phyloP scores from a whole-genome alignment of 2,329 filamentous ascomycete species.

The Allantophomopsis cytisporea region DNA sequence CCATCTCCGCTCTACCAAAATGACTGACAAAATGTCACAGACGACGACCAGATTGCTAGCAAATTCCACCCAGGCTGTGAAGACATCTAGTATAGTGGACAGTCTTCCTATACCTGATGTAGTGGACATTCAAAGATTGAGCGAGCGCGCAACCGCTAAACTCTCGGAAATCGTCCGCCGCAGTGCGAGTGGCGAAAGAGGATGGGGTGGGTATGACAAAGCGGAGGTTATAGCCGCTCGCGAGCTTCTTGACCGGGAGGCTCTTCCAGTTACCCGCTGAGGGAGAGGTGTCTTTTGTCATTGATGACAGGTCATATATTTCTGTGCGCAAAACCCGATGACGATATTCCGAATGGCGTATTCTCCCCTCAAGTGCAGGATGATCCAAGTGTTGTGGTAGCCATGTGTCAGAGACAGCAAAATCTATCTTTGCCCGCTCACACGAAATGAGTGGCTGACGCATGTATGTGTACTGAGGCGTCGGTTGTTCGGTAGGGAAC shows the following conservation, averaged over 20 bases:
- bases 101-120: slow-evolving; percentile 37
- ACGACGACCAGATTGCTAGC: slow-evolving; percentile 23
- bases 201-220: slow-evolving; percentile 61
- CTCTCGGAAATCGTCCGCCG: slow-evolving; percentile 64
- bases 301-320: too few relatives aligned
- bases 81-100: slow-evolving; percentile 29
- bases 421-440: too few relatives aligned
- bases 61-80: slow-evolving; percentile 27
- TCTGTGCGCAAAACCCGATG: too few relatives aligned
- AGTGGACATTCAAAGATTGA: slow-evolving; percentile 50
- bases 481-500: too few relatives aligned
- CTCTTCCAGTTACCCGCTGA: slow-evolving; percentile 15
- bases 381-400: too few relatives aligned
- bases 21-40: not conserved
- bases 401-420: too few relatives aligned
- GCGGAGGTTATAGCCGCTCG: slow-evolving; percentile 60
- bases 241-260: slow-evolving; percentile 25
- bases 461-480: too few relatives aligned
- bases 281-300: not conserved
- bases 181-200: slow-evolving; percentile 41
- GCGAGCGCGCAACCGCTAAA: slow-evolving; percentile 60
- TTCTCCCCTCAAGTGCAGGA: too few relatives aligned
- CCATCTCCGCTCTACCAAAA: not conserved
- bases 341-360: too few relatives aligned
- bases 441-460: too few relatives aligned